Percentiles rank a stretch among this genome's conserved stretches.
Conservation (phyloP, 1,284 basidiomycete genomes). For the Termitomyces sp. region DNA sequence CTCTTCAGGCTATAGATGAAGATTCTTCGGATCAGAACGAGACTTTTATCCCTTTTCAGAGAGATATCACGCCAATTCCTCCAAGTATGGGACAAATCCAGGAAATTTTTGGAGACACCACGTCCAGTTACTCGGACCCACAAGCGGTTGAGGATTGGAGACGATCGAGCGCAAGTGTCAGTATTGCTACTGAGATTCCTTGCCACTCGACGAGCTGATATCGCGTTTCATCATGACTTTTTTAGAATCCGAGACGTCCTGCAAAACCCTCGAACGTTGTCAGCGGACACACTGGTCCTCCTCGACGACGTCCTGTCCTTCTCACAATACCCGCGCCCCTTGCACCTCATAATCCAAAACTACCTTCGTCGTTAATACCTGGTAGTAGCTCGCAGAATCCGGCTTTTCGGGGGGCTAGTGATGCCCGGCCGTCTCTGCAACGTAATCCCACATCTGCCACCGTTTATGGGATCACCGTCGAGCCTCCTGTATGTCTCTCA, state of each 20-base stretch:
- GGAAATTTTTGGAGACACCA: not conserved
- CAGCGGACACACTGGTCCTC: not conserved
- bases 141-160: conserved; percentile 17
- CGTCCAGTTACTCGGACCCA: conserved; percentile 15
- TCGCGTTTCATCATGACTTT: not conserved
- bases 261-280: not conserved
- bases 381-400: conserved; percentile 5
- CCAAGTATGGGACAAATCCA: conserved; percentile 7
- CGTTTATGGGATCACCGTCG: conserved; percentile 16
- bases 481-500: conserved; percentile 26
- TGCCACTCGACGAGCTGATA: not conserved
- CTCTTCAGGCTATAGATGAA: conserved; percentile 32
- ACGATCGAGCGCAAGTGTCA: conserved; percentile 13
- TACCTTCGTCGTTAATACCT: not conserved
- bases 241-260: conserved; percentile 3
- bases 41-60: conserved; percentile 23
- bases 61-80: conserved; percentile 10
- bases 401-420: not conserved
- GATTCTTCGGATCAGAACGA: conserved; percentile 24
- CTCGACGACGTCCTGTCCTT: conserved; percentile 14
- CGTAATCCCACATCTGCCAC: conserved; percentile 9
- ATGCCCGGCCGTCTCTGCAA: conserved; percentile 1
- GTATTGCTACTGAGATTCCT: conserved; percentile 13
- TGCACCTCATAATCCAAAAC: conserved; percentile 2
- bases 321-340: conserved; percentile 20